These are phyloP conservation scores for Orbilia oligospora DNA, from an alignment of 2,329 filamentous ascomycete genomes.

Conservation along the genomic window DNA sequence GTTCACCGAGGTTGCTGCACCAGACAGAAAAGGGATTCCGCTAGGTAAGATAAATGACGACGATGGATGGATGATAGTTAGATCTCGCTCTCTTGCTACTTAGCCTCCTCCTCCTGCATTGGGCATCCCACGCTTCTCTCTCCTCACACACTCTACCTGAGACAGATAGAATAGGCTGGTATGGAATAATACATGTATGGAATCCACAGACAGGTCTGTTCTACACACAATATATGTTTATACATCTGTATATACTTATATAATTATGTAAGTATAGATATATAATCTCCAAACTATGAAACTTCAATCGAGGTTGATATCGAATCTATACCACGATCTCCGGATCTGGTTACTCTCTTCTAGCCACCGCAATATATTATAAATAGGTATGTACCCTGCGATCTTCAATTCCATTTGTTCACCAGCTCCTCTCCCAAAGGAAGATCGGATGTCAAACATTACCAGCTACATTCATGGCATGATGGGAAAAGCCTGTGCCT, in stretches of 20 bases:
- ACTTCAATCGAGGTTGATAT: conserved; percentile 22
- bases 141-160: conserved; percentile 28
- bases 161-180: conserved; percentile 55
- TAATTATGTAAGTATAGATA: too few relatives aligned
- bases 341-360: conserved; percentile 33
- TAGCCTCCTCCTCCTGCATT: conserved; percentile 54
- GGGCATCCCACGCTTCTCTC: conserved; percentile 51
- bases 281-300: too few relatives aligned
- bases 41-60: conserved; percentile 51
- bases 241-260: neutral
- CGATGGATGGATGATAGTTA: conserved; percentile 19
- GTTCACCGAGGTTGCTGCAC: conserved; percentile 40
- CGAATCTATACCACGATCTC: conserved; percentile 12
- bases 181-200: too few relatives aligned
- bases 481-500: conserved; percentile 44
- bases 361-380: conserved; percentile 2
- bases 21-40: conserved; percentile 41
- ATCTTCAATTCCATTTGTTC: conserved; percentile 49
- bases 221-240: neutral
- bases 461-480: conserved; percentile 6
- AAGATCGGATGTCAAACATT: conserved; percentile 20
- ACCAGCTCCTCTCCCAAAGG: conserved; percentile 33
- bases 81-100: conserved; percentile 12
- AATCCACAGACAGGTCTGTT: too few relatives aligned
- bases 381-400: neutral